Percentiles rank a stretch among this genome's conserved stretches.
Conservation (phyloP, 2,329 filamentous ascomycete genomes). For the Fusarium decemcellulare region DNA sequence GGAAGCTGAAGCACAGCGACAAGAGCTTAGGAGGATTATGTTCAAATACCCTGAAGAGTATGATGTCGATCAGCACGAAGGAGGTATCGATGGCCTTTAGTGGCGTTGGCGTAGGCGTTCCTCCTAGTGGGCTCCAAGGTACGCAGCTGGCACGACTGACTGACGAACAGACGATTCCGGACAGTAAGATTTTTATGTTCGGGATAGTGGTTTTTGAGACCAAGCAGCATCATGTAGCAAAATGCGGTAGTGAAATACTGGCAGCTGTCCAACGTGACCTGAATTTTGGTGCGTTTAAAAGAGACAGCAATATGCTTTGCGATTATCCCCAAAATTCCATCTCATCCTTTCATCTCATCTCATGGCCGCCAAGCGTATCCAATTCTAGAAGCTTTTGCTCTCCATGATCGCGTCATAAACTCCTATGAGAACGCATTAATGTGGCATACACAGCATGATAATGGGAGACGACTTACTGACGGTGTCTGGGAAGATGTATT, state of each 20-base stretch:
- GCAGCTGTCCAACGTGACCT: no score
- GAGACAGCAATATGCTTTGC: background rate
- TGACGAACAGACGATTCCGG: no score
- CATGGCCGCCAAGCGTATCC: no score
- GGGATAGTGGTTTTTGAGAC: no score
- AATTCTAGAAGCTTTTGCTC: slow-evolving; percentile 70
- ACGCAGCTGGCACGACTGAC: no score
- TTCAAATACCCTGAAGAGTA: slow-evolving; percentile 22
- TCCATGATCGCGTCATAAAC: slow-evolving; percentile 79
- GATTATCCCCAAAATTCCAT: background rate
- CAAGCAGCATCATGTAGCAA: no score
- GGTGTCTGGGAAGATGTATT: slow-evolving; percentile 85
- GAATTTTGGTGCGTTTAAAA: no score
- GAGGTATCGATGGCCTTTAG: slow-evolving; percentile 11
- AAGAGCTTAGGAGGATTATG: slow-evolving; percentile 14
- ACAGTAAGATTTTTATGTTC: no score
- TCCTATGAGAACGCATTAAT: slow-evolving; percentile 58
- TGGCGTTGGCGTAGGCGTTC: no score
- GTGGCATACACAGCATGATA: no score
- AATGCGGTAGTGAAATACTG: no score
- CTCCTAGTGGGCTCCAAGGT: no score
- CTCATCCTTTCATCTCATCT: background rate
- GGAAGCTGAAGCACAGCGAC: slow-evolving; percentile 9
- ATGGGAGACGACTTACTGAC: slow-evolving; percentile 73
- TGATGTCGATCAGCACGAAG: slow-evolving; percentile 9